Conservation (phyloP, 441 rosid species). For the Rhodomyrtus psidioides region DNA sequence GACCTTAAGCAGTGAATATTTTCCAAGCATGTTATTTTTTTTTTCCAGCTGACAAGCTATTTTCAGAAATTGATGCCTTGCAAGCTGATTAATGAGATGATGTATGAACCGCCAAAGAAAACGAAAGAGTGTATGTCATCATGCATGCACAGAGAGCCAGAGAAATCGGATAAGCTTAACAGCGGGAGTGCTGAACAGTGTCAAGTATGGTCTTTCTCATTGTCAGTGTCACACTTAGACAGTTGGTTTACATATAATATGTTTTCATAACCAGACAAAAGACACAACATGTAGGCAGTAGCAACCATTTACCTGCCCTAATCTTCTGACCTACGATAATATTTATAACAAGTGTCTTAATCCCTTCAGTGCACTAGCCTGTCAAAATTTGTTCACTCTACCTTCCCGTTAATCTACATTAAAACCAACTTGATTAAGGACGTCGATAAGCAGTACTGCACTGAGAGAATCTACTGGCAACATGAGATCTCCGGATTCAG, state of each 20-base stretch:
- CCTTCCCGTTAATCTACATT: not conserved
- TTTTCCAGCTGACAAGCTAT: conserved; percentile 89
- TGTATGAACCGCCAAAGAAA: conserved; percentile 59
- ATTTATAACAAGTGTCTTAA: not conserved
- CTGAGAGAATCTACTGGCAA: not conserved
- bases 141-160: not conserved
- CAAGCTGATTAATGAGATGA: conserved; percentile 88
- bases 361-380: not conserved
- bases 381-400: not conserved
- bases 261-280: not conserved
- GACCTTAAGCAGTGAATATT: conserved; percentile 78
- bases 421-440: not conserved
- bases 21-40: conserved; percentile 89
- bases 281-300: not conserved
- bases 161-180: not conserved
- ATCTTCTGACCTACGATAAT: not conserved
- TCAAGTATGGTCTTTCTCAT: not conserved
- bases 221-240: not conserved
- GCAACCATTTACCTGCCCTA: not conserved
- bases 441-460: not conserved
- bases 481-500: not conserved
- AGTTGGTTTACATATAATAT: not conserved
- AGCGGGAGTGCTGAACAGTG: not conserved
- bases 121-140: not conserved
- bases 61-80: conserved; percentile 88